Conservation (phyloP, 768 basidiomycete genomes). For the Tricholoma bakamatsutake region DNA sequence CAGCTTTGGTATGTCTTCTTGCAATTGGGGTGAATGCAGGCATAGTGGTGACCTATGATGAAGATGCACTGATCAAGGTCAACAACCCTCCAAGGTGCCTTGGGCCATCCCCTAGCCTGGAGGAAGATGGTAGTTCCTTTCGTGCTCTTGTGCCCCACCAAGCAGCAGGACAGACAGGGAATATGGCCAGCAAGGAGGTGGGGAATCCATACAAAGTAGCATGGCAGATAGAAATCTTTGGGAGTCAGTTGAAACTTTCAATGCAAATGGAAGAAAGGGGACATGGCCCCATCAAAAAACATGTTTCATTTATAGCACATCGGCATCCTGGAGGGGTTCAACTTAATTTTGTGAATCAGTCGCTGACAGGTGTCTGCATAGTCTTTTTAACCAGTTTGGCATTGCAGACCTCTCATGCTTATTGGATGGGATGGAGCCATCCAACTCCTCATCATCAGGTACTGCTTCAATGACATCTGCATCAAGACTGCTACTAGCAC, state of each 20-base stretch:
- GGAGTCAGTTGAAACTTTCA: conserved; percentile 4
- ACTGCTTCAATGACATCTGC: not conserved
- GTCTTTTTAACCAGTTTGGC: not conserved
- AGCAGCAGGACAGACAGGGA: conserved; percentile 11
- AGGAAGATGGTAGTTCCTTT: conserved; percentile 7
- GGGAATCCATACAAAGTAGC: conserved; percentile 14
- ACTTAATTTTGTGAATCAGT: no score
- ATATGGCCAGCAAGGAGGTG: conserved; percentile 8
- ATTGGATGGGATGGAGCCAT: not conserved
- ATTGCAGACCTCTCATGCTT: not conserved
- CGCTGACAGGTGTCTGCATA: not conserved
- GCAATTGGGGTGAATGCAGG: not conserved
- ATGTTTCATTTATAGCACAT: no score
- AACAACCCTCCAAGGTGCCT: conserved; percentile 9
- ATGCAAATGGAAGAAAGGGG: no score
- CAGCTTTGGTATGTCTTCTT: conserved; percentile 8
- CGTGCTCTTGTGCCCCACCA: not conserved
- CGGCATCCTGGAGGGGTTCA: no score
- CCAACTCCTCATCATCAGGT: conserved; percentile 4
- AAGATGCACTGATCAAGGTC: conserved; percentile 9
- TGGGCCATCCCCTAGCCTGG: conserved; percentile 8
- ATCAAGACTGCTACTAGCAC: no score
- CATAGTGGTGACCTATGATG: conserved; percentile 12
- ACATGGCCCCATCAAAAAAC: no score
- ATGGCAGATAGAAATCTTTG: conserved; percentile 5